These are phyloP conservation scores for Fusarium vanettenii DNA, from an alignment of 2,329 filamentous ascomycete species.

Conservation along the genomic window DNA sequence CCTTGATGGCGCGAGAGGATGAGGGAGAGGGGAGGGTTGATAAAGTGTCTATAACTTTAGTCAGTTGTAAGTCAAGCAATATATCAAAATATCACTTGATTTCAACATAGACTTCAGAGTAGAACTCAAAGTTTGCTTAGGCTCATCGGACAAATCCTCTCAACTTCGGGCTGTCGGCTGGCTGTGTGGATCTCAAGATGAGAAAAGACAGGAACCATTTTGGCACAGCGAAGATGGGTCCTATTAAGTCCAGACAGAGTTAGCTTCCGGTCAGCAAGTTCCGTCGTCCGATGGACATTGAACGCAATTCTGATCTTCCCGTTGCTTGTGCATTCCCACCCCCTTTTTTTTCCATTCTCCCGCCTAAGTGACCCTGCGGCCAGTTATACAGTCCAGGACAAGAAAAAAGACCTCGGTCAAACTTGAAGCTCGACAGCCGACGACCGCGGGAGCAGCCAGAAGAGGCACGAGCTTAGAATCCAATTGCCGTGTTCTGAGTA, in stretches of 20 bases:
- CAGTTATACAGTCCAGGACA: too few relatives aligned
- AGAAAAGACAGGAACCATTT: background rate
- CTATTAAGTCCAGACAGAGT: slow-evolving; percentile 13
- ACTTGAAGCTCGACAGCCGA: slow-evolving; percentile 36
- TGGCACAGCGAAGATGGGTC: slow-evolving; percentile 24
- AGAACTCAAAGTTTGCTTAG: background rate
- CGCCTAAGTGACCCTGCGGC: too few relatives aligned
- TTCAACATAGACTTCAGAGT: background rate
- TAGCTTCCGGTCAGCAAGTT: slow-evolving; percentile 28
- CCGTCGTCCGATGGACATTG: slow-evolving; percentile 11
- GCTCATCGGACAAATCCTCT: slow-evolving; percentile 1
- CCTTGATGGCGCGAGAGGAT: background rate
- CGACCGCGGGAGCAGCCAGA: slow-evolving; percentile 25
- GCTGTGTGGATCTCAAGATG: slow-evolving; percentile 17
- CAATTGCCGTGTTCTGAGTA: slow-evolving; percentile 7
- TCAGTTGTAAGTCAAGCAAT: background rate
- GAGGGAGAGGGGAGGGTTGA: background rate
- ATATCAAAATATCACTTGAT: background rate
- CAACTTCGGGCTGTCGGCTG: slow-evolving; percentile 16
- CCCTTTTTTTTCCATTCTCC: slow-evolving; percentile 25
- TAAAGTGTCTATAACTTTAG: background rate
- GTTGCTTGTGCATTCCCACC: background rate
- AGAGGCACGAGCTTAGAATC: slow-evolving; percentile 17
- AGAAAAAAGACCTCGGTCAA: slow-evolving; percentile 37
- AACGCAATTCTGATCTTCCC: slow-evolving; percentile 7